Evolutionary conservation across 495 filamentous ascomycete genomes (phyloP), one percentile per base, ranked within the genome.

Genomic region (Annulohypoxylon nitens): DNA sequence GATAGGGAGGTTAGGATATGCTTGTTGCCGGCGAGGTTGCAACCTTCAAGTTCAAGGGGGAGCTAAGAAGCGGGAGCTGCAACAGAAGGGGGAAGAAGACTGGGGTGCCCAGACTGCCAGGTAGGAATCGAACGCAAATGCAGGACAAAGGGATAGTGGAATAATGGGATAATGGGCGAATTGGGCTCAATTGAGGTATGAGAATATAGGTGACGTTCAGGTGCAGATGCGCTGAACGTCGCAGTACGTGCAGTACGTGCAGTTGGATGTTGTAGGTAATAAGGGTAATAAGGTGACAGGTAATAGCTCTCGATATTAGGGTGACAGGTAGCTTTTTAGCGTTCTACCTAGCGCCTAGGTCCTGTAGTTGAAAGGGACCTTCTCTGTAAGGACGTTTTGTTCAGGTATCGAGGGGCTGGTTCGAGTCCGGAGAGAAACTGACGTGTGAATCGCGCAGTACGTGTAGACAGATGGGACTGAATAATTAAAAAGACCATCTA

Each of bases 21-120:
- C 48, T 71, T 45, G 68, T 69, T 69, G 73, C 73, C 73, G 73
- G 39, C 69, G 60, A 72, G 57, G 69, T 72, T 72, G 67, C 47
- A 72, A 72, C 69, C 73, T 62, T 64, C 62, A 64, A 55, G 23
- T 58, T 62, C 57, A 59, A 66, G 26, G 68, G 59, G 55, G 34
- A 70, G 67, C 62, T 67, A 67, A 43, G 61, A 47, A 70, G 63
- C 34, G 67, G 72, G 72, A 75, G 67, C 72, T 75, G 72, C 67
- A 70, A 57, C 25, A 67, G 67, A 61, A 71, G 59, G 67, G 67
- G 71, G 30, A 74, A 16, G 41, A 34, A 64, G 65, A 58, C 25
- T 50, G 63, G 64, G 69, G 64, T 20, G 20, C 20, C 20, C 20
- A 23, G 20, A 23, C 20, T 61, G 43, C 43, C 16, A 18, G 43